A percentile compares a stretch with the other conserved stretches of the same genome.
These are phyloP conservation scores for Trametes punicea DNA, from an alignment of 768 basidiomycete species.

Conservation along the genomic window DNA sequence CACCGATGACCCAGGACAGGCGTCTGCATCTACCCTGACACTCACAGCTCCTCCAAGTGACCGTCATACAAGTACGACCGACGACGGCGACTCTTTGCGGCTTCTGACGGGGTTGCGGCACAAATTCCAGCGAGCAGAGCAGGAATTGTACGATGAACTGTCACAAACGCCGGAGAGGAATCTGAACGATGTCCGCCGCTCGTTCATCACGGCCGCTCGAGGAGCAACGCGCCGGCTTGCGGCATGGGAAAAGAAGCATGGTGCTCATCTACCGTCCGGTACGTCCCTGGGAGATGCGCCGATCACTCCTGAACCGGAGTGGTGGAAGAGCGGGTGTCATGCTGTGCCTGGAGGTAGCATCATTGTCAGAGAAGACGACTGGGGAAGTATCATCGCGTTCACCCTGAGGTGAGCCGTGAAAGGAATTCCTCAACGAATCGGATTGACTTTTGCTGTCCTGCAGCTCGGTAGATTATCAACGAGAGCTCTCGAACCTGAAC, in stretches of 20 bases:
- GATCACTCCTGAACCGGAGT: constrained; percentile 46
- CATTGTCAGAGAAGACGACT: constrained; percentile 66
- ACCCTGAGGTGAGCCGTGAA: constrained; percentile 53
- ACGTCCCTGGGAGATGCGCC: constrained; percentile 13
- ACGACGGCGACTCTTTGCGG: constrained; percentile 30
- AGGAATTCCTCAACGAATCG: too few relatives aligned
- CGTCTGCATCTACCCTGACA: constrained; percentile 2
- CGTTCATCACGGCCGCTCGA: constrained; percentile 49
- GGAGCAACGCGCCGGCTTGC: constrained; percentile 52
- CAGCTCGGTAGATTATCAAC: constrained; percentile 60
- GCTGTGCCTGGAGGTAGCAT: constrained; percentile 64
- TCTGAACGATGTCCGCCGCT: constrained; percentile 62
- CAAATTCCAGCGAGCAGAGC: constrained; percentile 58
- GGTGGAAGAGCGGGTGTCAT: constrained; percentile 63
- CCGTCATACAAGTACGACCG: background rate
- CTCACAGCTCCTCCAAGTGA: background rate
- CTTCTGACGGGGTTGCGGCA: constrained; percentile 50
- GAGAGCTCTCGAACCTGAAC: constrained; percentile 35
- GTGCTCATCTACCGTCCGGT: constrained; percentile 31
- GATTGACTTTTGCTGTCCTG: background rate
- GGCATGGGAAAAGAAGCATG: constrained; percentile 67
- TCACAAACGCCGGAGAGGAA: constrained; percentile 39
- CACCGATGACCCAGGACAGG: background rate
- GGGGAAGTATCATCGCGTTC: constrained; percentile 78
- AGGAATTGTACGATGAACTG: constrained; percentile 54